These are phyloP conservation scores for Chaetothyriales sp. DNA, from an alignment of 2,329 filamentous ascomycete genomes.

Conservation along the genomic window DNA sequence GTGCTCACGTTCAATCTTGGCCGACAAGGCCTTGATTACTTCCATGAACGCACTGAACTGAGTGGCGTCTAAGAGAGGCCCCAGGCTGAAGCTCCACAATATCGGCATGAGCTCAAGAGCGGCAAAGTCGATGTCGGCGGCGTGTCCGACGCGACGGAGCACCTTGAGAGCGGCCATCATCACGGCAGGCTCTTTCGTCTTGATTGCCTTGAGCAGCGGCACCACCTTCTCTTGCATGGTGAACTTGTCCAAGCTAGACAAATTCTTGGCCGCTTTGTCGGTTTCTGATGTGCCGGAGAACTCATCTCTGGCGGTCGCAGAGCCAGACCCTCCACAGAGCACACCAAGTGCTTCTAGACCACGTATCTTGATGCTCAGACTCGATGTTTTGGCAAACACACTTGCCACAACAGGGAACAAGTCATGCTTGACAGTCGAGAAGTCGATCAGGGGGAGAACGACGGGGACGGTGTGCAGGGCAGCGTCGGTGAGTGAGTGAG, in stretches of 20 bases:
- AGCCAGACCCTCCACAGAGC: conserved; percentile 62
- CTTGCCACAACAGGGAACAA: conserved; percentile 81
- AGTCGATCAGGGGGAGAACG: conserved; percentile 81
- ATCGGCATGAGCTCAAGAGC: conserved; percentile 82
- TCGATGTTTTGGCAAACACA: conserved; percentile 87
- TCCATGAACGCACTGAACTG: conserved; percentile 87
- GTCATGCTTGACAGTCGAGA: conserved; percentile 92
- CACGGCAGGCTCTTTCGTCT: conserved; percentile 93
- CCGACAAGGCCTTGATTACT: conserved; percentile 67
- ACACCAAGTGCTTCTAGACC: conserved; percentile 82
- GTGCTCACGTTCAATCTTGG: conserved; percentile 76
- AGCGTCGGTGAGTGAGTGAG: conserved; percentile 77
- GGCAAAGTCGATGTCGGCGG: conserved; percentile 79
- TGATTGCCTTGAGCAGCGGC: conserved; percentile 79
- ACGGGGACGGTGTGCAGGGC: conserved; percentile 64
- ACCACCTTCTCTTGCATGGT: conserved; percentile 97
- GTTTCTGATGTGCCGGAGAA: conserved; percentile 51
- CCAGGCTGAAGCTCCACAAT: conserved; percentile 82
- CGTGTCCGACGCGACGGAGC: conserved; percentile 65
- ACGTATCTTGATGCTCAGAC: conserved; percentile 84
- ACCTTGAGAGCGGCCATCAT: conserved; percentile 89
- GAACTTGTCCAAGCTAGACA: conserved; percentile 84
- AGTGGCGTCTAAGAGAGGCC: conserved; percentile 70
- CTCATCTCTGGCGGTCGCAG: conserved; percentile 44
- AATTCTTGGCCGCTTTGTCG: conserved; percentile 41